Evolutionary conservation across 441 rosid genomes (phyloP).

Genomic region (Populus tomentosa): DNA sequence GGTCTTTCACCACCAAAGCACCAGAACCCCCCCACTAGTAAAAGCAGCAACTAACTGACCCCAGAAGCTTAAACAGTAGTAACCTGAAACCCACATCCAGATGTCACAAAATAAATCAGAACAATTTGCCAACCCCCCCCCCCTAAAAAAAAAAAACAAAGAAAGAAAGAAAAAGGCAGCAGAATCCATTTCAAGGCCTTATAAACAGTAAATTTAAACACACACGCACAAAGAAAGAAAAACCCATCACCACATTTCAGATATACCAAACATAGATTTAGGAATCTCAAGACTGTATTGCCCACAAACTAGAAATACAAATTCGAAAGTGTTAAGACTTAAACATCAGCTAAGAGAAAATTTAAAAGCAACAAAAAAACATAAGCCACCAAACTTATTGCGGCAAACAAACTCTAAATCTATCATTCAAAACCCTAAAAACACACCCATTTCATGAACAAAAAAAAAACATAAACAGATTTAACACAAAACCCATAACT

Average conservation of each 20-base stretch:
- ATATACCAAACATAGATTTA: neutral
- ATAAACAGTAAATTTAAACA: neutral
- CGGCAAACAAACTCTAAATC: neutral
- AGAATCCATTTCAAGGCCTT: neutral
- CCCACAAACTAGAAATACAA: neutral
- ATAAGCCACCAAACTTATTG: too few relatives aligned
- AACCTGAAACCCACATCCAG: conserved; percentile 14
- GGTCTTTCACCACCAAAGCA: neutral
- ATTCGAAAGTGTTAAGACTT: neutral
- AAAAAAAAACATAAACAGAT: neutral
- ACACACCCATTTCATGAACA: neutral
- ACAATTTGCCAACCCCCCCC: neutral
- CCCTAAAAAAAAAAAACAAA: too few relatives aligned
- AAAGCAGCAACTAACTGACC: neutral
- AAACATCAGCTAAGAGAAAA: neutral
- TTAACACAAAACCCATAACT: neutral
- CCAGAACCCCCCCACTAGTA: neutral
- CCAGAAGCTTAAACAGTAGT: neutral
- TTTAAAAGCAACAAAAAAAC: neutral
- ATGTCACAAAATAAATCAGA: neutral
- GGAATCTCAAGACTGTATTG: neutral
- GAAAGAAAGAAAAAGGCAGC: neutral
- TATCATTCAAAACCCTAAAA: neutral
- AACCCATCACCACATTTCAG: neutral
- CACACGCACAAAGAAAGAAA: neutral